These are phyloP conservation scores for Helichrysum umbraculigerum DNA, from an alignment of 129 eudicot genomes.

Conservation along the genomic window DNA sequence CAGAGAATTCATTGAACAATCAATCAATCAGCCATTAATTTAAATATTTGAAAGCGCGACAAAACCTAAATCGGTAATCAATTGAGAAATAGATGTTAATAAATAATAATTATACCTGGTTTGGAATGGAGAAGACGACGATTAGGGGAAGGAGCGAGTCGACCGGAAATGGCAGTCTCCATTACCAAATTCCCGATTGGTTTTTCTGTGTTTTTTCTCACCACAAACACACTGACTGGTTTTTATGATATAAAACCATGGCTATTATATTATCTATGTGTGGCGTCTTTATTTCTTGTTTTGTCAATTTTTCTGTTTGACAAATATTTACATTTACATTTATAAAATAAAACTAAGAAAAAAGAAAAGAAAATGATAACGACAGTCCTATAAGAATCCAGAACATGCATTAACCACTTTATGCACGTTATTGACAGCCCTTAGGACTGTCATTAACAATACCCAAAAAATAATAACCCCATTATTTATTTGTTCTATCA, in stretches of 20 bases:
- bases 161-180: constrained; percentile 66
- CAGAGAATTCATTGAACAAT: constrained; percentile 3
- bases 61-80: constrained; percentile 6
- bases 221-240: constrained; percentile 20
- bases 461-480: too few relatives aligned
- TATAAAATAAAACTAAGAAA: too few relatives aligned
- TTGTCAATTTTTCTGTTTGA: background rate
- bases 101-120: background rate
- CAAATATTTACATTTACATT: background rate
- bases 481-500: too few relatives aligned
- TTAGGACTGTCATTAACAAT: too few relatives aligned
- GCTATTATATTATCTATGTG: constrained; percentile 6
- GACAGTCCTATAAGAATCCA: too few relatives aligned
- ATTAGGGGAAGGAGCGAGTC: constrained; percentile 56
- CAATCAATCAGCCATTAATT: background rate
- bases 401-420: too few relatives aligned
- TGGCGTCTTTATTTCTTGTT: background rate
- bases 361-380: too few relatives aligned
- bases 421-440: too few relatives aligned
- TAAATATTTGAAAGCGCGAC: background rate
- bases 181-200: constrained; percentile 31
- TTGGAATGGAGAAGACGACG: constrained; percentile 47
- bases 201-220: constrained; percentile 15
- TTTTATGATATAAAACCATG: background rate
- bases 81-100: background rate